Evolutionary conservation across 495 filamentous ascomycete species (phyloP), one percentile per base, ranked within the genome.

Genomic region (Penicillium diatomitis): DNA sequence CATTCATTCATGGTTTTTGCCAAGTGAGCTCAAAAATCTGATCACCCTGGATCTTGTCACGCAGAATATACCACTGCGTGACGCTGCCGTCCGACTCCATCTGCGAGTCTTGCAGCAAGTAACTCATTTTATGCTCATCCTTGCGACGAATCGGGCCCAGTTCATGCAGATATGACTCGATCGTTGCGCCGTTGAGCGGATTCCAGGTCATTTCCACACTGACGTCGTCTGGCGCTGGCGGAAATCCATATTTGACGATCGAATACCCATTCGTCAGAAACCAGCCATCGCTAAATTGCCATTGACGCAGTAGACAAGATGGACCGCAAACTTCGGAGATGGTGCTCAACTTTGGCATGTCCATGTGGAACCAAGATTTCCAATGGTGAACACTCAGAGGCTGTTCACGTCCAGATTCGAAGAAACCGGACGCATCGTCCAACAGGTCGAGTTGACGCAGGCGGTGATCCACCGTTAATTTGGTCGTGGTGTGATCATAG

Each of bases 301-400:
- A 84, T 35, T 78, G 71, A 50, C 79, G 76, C 37, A 83, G 59
- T 27, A 81, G 67, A 46, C 78, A 82, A 10, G 60, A 58, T 38
- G 78, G 74, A 20, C 78, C 79, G 52, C 79, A 84, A 2, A 77
- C 59, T 32, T 76, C 67, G 31, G 76, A 60, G 10, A 81, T 64
- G 32, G 69, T 66, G 36, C 67, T 68, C 28, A 73, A 66, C 31
- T 73, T 70, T 28, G 70, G 63, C 63, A 82, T 72, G 42, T 73
- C 69, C 30, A 69, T 63, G 39, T 77, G 64, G 69, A 78, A 78
- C 71, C 72, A 75, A 2, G 68, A 74, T 44, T 79, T 77, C 71
- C 75, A 82, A 61, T 82, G 78, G 57, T 82, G 80, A 11, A 84
- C 71, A 8, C 72, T 70, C 1, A 83, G 71, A 2, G 77, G 73